Conservation (phyloP, 805 yeast species). For the Priceomyces melissophilus region DNA sequence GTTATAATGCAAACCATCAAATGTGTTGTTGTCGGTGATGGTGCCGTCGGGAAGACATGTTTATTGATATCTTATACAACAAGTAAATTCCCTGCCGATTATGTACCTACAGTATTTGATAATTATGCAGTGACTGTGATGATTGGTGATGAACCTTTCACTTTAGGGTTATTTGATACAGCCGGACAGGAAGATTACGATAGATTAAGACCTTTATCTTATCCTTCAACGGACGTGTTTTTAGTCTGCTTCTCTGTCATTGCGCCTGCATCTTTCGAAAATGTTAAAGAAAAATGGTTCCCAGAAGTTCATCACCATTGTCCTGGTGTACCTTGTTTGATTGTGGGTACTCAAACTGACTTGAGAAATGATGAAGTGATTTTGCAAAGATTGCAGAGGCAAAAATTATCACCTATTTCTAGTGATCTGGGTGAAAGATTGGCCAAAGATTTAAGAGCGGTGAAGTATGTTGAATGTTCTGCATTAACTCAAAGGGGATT, state of each 20-base stretch:
- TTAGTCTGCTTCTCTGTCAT: slow-evolving; percentile 94
- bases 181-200: slow-evolving; percentile 99
- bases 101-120: slow-evolving; percentile 97
- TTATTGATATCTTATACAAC: slow-evolving; percentile 93
- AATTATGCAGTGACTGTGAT: slow-evolving; percentile 92
- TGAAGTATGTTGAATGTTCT: slow-evolving; percentile 95
- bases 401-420: slow-evolving; percentile 81
- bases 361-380: slow-evolving; percentile 90
- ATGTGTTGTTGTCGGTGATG: slow-evolving; percentile 99
- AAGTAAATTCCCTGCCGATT: slow-evolving; percentile 95
- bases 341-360: slow-evolving; percentile 96
- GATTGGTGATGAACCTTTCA: slow-evolving; percentile 98
- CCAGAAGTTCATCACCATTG: slow-evolving; percentile 97
- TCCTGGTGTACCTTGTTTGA: slow-evolving; percentile 96
- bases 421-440: slow-evolving; percentile 87
- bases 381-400: slow-evolving; percentile 84
- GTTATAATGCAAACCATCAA: slow-evolving; percentile 58
- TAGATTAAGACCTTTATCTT: slow-evolving; percentile 91
- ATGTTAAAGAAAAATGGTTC: slow-evolving; percentile 97
- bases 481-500: slow-evolving; percentile 96
- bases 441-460: slow-evolving; percentile 92
- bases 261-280: slow-evolving; percentile 95
- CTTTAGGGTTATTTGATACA: slow-evolving; percentile 95
- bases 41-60: slow-evolving; percentile 99
- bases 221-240: slow-evolving; percentile 96